phyloP scores from a whole-genome alignment of 495 filamentous ascomycete genomes.

The Ramalina intermedia region DNA sequence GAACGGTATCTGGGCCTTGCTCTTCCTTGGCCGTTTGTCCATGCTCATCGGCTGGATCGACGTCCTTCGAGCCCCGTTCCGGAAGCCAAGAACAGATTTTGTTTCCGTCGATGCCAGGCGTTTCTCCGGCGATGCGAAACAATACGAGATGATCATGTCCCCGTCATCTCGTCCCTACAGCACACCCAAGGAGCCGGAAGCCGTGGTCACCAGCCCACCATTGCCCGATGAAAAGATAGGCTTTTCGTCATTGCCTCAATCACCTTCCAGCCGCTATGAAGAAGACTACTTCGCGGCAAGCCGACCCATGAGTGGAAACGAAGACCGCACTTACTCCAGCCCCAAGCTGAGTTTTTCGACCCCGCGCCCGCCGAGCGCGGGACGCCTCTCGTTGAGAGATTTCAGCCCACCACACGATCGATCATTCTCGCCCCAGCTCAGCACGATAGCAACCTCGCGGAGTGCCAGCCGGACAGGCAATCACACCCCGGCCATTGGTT shows the following conservation, averaged over 20 bases:
- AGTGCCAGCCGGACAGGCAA: not conserved
- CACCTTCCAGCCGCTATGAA: conserved; percentile 17
- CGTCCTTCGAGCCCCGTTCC: conserved; percentile 34
- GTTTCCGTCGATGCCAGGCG: conserved; percentile 70
- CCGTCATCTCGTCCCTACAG: conserved; percentile 7
- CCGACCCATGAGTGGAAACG: conserved; percentile 14
- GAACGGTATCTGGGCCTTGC: conserved; percentile 70
- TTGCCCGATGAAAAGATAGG: not conserved
- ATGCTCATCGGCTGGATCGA: conserved; percentile 79
- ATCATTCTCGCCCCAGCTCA: conserved; percentile 1
- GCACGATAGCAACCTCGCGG: not conserved
- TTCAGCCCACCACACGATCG: not conserved
- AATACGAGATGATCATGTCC: conserved; percentile 71
- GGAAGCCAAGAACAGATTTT: conserved; percentile 47
- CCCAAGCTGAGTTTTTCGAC: conserved; percentile 46
- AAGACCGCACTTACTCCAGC: conserved; percentile 38
- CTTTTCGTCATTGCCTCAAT: conserved; percentile 15
- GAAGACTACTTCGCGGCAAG: conserved; percentile 20
- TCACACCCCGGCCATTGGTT: conserved; percentile 13
- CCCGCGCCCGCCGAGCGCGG: conserved; percentile 34
- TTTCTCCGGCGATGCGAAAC: conserved; percentile 46
- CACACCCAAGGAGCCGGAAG: conserved; percentile 28
- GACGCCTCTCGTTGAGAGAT: conserved; percentile 2
- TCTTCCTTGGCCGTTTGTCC: conserved; percentile 64
- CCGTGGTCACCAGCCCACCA: conserved; percentile 25